These are phyloP conservation scores for Aspergillus uvarum DNA, from an alignment of 2,329 filamentous ascomycete species.

Conservation along the genomic window DNA sequence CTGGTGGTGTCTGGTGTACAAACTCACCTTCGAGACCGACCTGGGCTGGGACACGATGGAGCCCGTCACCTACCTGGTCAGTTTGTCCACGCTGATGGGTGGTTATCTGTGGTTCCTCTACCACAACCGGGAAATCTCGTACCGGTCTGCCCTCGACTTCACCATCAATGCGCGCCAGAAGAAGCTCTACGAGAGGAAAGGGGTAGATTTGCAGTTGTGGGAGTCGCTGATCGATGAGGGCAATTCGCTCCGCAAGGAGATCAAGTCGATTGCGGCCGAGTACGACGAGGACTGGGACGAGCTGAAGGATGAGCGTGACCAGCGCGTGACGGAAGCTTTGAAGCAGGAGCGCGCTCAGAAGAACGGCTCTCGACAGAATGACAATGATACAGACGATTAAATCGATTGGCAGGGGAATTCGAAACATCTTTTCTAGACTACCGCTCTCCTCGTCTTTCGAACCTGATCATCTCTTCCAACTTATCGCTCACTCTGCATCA, in stretches of 20 bases:
- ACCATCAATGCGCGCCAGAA: constrained; percentile 78
- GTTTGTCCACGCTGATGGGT: constrained; percentile 80
- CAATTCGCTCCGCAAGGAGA: constrained; percentile 73
- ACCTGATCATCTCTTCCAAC: background rate
- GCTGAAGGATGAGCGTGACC: constrained; percentile 66
- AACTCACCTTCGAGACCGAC: constrained; percentile 66
- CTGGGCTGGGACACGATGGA: constrained; percentile 90
- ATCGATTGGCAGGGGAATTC: too few species aligned
- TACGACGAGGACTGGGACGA: constrained; percentile 93
- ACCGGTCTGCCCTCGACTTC: constrained; percentile 81
- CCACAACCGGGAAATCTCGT: constrained; percentile 85
- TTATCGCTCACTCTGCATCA: background rate
- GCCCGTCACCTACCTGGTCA: constrained; percentile 83
- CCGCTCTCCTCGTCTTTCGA: background rate
- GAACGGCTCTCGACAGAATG: constrained; percentile 18
- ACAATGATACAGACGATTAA: constrained; percentile 9
- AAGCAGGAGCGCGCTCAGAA: constrained; percentile 49
- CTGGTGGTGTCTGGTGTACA: constrained; percentile 83
- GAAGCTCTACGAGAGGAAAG: constrained; percentile 70
- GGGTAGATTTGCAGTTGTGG: constrained; percentile 76
- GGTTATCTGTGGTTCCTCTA: constrained; percentile 94
- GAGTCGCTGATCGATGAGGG: constrained; percentile 76
- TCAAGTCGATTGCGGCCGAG: constrained; percentile 76
- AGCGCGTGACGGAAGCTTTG: constrained; percentile 55
- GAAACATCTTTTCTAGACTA: background rate